These are phyloP conservation scores for Clavariopsis aquatica DNA, from an alignment of 495 filamentous ascomycete species.

Conservation along the genomic window DNA sequence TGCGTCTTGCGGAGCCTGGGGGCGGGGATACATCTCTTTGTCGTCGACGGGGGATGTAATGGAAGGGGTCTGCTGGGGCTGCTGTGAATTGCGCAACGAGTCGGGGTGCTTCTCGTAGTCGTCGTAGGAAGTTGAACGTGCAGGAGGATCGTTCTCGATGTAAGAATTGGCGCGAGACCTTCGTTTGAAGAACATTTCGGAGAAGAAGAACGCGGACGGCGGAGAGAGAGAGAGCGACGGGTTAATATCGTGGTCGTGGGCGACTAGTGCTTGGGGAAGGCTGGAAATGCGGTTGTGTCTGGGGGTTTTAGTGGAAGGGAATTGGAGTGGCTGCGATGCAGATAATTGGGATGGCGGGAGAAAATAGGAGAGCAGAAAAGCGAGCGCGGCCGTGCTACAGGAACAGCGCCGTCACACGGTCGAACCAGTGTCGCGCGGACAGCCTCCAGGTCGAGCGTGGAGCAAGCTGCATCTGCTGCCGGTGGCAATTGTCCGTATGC, in stretches of 20 bases:
- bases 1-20: constrained; percentile 29
- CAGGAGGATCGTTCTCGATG: constrained; percentile 34
- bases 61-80: background rate
- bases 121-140: constrained; percentile 31
- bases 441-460: background rate
- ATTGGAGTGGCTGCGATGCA: constrained; percentile 7
- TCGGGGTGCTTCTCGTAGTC: constrained; percentile 37
- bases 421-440: background rate
- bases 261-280: constrained; percentile 3
- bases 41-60: constrained; percentile 23
- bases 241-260: constrained; percentile 8
- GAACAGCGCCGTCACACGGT: background rate
- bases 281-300: constrained; percentile 1
- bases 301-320: constrained; percentile 8
- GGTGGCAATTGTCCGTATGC: background rate
- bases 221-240: constrained; percentile 3
- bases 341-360: constrained; percentile 11
- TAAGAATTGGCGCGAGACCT: constrained; percentile 37
- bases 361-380: background rate
- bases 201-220: constrained; percentile 15
- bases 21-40: constrained; percentile 36
- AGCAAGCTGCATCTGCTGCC: background rate
- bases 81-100: constrained; percentile 24
- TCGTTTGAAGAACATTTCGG: constrained; percentile 40
- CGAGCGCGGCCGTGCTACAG: background rate